A percentile compares a stretch with the other conserved stretches of the same genome.
Evolutionary conservation across 2,329 filamentous ascomycete genomes (phyloP).

Genomic region (Teratosphaeria nubilosa): DNA sequence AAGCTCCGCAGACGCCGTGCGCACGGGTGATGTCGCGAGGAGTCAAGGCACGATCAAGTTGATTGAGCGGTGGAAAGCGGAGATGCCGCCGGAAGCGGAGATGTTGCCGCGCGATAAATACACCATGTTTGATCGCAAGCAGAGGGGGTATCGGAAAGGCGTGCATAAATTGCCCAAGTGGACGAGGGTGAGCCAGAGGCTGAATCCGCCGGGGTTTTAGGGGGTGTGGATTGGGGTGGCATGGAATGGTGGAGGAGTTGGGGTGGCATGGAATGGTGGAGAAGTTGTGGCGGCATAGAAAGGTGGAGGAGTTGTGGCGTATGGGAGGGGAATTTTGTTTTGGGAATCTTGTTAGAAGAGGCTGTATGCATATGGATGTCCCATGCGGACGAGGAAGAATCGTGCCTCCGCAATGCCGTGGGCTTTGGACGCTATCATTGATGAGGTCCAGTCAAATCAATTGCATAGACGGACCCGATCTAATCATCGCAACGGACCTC

Average conservation of each 20-base stretch:
- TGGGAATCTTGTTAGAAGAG: too few relatives aligned
- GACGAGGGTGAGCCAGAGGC: conserved; percentile 86
- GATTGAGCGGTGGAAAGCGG: conserved; percentile 80
- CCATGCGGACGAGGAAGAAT: too few relatives aligned
- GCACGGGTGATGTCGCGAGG: conserved; percentile 16
- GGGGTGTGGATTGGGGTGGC: background rate
- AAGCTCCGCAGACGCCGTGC: background rate
- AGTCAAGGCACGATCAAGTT: conserved; percentile 55
- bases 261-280: background rate
- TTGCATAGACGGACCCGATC: too few relatives aligned
- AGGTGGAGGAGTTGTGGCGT: too few relatives aligned
- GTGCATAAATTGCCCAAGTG: conserved; percentile 75
- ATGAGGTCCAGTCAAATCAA: too few relatives aligned
- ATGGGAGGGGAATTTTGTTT: too few relatives aligned
- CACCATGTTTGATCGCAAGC: conserved; percentile 93
- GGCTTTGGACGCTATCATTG: too few relatives aligned
- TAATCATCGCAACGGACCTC: too few relatives aligned
- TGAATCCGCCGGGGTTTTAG: conserved; percentile 92
- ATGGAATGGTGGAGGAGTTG: background rate
- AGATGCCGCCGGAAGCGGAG: conserved; percentile 92
- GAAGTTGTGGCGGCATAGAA: background rate
- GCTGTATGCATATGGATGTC: too few relatives aligned
- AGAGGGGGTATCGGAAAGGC: conserved; percentile 89
- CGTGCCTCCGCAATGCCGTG: too few relatives aligned
- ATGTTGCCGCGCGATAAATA: conserved; percentile 98